Evolutionary conservation across 2,329 filamentous ascomycete genomes (phyloP).

Genomic region (Fusarium torulosum): DNA sequence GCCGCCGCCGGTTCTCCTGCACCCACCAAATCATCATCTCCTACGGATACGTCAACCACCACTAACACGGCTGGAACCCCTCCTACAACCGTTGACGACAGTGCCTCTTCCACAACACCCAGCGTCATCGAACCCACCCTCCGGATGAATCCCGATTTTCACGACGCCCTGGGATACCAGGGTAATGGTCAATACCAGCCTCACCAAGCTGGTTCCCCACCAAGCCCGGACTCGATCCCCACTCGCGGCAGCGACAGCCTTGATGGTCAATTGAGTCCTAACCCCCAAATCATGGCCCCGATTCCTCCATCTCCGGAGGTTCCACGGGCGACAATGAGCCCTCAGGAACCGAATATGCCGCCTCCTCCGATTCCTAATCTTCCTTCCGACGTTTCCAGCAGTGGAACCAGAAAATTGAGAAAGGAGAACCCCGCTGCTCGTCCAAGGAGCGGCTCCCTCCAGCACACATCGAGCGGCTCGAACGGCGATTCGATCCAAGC

Average conservation of each 20-base stretch:
- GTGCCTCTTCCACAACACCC: conserved; percentile 41
- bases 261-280: conserved; percentile 37
- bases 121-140: conserved; percentile 43
- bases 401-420: conserved; percentile 48
- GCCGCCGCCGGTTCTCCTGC: conserved; percentile 28
- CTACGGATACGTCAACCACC: conserved; percentile 42
- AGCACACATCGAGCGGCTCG: conserved; percentile 39
- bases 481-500: conserved; percentile 33
- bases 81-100: conserved; percentile 43
- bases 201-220: conserved; percentile 30
- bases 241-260: conserved; percentile 30
- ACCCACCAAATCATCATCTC: conserved; percentile 46
- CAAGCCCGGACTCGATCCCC: conserved; percentile 28
- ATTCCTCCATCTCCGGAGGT: conserved; percentile 50
- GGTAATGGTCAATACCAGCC: conserved; percentile 20
- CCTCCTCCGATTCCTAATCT: conserved; percentile 29
- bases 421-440: conserved; percentile 49
- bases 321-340: conserved; percentile 41
- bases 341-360: conserved; percentile 39
- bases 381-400: conserved; percentile 34
- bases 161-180: conserved; percentile 36
- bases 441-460: conserved; percentile 53
- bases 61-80: conserved; percentile 40
- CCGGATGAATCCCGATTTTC: conserved; percentile 38
- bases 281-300: conserved; percentile 49